These are phyloP conservation scores for Stephanodiscus triporus DNA, from an alignment of 108 stramenopile species.

Conservation along the genomic window DNA sequence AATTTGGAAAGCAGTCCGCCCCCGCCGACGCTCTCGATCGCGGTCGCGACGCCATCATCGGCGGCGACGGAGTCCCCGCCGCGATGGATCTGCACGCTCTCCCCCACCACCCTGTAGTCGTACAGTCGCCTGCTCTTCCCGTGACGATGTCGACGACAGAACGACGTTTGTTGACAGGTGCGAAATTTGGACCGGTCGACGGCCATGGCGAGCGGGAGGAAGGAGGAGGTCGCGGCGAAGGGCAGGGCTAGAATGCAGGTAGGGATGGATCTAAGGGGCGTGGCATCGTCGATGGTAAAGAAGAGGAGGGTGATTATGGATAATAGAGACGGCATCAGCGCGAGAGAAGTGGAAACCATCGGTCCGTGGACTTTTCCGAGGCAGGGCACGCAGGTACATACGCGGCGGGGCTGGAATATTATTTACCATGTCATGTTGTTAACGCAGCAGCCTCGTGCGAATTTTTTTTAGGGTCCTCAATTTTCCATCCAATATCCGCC, in stretches of 20 bases:
- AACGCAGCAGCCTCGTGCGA: too few relatives aligned
- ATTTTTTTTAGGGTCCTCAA: too few relatives aligned
- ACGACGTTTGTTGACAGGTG: constrained; percentile 95
- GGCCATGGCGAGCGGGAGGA: constrained; percentile 49
- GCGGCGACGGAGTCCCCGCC: background rate
- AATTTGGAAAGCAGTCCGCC: constrained; percentile 26
- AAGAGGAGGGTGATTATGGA: constrained; percentile 4
- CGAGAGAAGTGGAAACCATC: too few relatives aligned
- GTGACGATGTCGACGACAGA: constrained; percentile 94
- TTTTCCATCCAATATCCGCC: too few relatives aligned
- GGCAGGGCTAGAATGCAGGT: background rate
- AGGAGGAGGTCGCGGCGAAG: constrained; percentile 6
- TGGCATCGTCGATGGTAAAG: background rate
- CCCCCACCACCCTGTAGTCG: constrained; percentile 59
- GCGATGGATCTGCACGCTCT: constrained; percentile 51
- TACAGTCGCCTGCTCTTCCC: constrained; percentile 57
- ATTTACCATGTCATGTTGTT: too few relatives aligned
- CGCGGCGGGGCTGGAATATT: too few relatives aligned
- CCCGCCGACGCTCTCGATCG: background rate
- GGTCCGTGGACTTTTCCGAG: too few relatives aligned
- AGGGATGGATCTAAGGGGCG: background rate
- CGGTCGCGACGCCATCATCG: background rate
- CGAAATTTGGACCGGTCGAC: constrained; percentile 98
- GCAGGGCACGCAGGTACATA: too few relatives aligned
- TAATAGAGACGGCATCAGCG: background rate